phyloP scores from a whole-genome alignment of 345 rosid genomes.

The Lagerstroemia speciosa region DNA sequence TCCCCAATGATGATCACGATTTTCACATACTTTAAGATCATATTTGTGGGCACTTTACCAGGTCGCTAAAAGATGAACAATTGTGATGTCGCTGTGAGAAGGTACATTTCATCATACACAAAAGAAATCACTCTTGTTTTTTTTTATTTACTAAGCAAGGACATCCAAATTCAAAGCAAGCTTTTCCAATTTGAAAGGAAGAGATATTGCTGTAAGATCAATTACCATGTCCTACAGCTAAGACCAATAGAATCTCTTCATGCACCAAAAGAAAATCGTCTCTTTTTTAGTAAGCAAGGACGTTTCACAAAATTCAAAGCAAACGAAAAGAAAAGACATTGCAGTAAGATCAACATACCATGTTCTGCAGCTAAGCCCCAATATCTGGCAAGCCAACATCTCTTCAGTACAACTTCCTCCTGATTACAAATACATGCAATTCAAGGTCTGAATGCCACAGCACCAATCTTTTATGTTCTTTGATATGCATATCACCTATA shows the following conservation, averaged over 20 bases:
- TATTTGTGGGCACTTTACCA: neutral
- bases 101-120: neutral
- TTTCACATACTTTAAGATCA: neutral
- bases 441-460: conserved; percentile 15
- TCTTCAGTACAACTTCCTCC: conserved; percentile 99
- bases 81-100: neutral
- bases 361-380: conserved; percentile 86
- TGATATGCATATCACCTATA: neutral
- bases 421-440: conserved; percentile 17
- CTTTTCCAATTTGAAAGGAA: neutral
- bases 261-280: neutral
- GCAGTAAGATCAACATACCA: conserved; percentile 24
- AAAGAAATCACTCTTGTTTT: neutral
- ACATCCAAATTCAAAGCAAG: neutral
- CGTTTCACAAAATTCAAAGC: neutral
- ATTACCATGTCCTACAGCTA: neutral
- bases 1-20: neutral
- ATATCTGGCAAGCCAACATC: conserved; percentile 99
- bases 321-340: conserved; percentile 1
- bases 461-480: conserved; percentile 6
- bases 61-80: neutral
- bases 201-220: neutral
- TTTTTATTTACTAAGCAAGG: neutral
- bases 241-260: neutral
- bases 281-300: neutral